Conservation (phyloP, 352 stramenopile genomes). For the Pythium brachiatum region DNA sequence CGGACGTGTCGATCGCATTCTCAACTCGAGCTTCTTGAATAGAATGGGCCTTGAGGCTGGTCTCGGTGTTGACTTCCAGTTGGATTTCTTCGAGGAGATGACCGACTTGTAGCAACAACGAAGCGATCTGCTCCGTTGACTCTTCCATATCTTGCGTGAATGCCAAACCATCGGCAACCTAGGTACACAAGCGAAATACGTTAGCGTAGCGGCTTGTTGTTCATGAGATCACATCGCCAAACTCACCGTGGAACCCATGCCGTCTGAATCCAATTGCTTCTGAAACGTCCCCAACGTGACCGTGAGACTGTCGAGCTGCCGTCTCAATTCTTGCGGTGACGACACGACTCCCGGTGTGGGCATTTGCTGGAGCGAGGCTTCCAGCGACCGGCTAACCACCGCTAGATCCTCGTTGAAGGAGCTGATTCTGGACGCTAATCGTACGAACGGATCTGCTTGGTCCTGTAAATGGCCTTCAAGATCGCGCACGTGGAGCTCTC, state of each 20-base stretch:
- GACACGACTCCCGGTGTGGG: conserved; percentile 30
- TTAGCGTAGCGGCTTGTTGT: too few relatives aligned
- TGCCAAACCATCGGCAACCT: conserved; percentile 31
- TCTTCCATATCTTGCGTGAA: conserved; percentile 36
- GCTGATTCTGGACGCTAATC: conserved; percentile 19
- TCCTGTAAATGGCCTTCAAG: conserved; percentile 31
- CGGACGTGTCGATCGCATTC: conserved; percentile 2
- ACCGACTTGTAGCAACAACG: conserved; percentile 37
- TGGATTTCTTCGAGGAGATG: conserved; percentile 37
- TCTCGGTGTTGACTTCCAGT: conserved; percentile 37
- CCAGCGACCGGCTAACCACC: conserved; percentile 28
- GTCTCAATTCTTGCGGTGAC: conserved; percentile 30
- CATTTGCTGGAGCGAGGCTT: conserved; percentile 37
- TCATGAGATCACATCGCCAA: neutral
- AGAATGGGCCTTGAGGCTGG: conserved; percentile 37
- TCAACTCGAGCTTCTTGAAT: conserved; percentile 33
- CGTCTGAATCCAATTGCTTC: conserved; percentile 22
- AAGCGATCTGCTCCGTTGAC: conserved; percentile 23
- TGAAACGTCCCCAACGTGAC: conserved; percentile 32
- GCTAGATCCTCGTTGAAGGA: conserved; percentile 23
- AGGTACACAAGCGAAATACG: neutral
- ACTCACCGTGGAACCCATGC: conserved; percentile 30
- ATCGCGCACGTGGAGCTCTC: conserved; percentile 28
- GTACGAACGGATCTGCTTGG: conserved; percentile 25
- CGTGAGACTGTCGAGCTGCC: conserved; percentile 29